These are phyloP conservation scores for Candolleomyces eurysporus DNA, from an alignment of 768 basidiomycete genomes.

Conservation along the genomic window DNA sequence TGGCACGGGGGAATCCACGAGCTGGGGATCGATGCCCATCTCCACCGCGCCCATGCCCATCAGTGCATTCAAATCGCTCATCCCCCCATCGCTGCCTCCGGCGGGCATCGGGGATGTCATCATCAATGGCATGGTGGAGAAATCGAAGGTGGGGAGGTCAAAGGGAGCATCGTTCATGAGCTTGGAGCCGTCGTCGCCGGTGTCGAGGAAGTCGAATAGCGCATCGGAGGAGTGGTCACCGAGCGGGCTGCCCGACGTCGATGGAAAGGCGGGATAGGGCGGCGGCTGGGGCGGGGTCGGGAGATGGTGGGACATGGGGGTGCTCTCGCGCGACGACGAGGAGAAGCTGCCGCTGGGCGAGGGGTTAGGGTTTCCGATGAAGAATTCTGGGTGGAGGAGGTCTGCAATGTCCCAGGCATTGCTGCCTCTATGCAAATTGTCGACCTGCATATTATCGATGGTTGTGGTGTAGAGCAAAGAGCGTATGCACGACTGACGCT, in stretches of 20 bases:
- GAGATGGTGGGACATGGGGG: conserved; percentile 17
- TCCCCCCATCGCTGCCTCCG: background rate
- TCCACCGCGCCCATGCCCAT: conserved; percentile 23
- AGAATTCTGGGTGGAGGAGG: conserved; percentile 66
- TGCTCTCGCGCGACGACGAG: conserved; percentile 38
- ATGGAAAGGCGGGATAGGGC: conserved; percentile 33
- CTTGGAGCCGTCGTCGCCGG: conserved; percentile 41
- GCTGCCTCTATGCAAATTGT: background rate
- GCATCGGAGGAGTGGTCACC: conserved; percentile 26
- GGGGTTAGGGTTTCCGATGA: conserved; percentile 24
- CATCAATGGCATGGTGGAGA: conserved; percentile 15
- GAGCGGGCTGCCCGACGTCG: conserved; percentile 14
- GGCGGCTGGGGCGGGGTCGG: conserved; percentile 45
- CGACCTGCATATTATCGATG: background rate
- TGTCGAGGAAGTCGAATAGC: conserved; percentile 36
- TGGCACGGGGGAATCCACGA: conserved; percentile 63
- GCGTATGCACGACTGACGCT: background rate
- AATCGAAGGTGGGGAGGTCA: conserved; percentile 11
- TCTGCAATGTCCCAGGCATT: conserved; percentile 46
- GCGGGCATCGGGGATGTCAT: conserved; percentile 13
- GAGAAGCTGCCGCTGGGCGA: conserved; percentile 29
- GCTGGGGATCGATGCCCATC: conserved; percentile 68
- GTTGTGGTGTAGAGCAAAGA: background rate
- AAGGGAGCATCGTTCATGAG: conserved; percentile 4
- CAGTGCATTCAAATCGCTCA: conserved; percentile 17